Conservation (phyloP, 441 rosid species). For the Mallotus japonicus region DNA sequence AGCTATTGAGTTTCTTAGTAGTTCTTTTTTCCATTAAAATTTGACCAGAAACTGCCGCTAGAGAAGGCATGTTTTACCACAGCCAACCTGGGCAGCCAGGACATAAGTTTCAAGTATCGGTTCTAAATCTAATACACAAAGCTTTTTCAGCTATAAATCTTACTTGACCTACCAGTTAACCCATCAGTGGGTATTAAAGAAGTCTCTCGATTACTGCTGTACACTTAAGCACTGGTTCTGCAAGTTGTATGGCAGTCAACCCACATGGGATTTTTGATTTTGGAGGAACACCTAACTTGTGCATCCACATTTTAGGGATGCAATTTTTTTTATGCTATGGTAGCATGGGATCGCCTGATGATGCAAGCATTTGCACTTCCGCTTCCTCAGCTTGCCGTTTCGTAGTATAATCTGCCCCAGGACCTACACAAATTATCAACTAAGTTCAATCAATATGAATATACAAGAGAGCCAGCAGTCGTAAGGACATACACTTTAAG, state of each 20-base stretch:
- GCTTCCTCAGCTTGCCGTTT: slow-evolving; percentile 47
- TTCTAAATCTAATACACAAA: slow-evolving; percentile 55
- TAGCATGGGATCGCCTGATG: slow-evolving; percentile 54
- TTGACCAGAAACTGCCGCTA: slow-evolving; percentile 84
- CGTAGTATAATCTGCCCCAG: slow-evolving; percentile 39
- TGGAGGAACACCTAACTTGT: slow-evolving; percentile 22
- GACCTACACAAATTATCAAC: slow-evolving; percentile 44
- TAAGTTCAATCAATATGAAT: slow-evolving; percentile 9
- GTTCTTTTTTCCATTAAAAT: slow-evolving; percentile 27
- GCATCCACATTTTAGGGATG: slow-evolving; percentile 11
- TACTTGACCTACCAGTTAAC: slow-evolving; percentile 33
- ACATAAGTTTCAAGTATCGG: slow-evolving; percentile 35
- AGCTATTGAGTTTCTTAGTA: slow-evolving; percentile 27
- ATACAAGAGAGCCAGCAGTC: background rate
- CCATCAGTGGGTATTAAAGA: slow-evolving; percentile 22
- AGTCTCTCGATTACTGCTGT: slow-evolving; percentile 41
- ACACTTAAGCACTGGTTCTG: slow-evolving; percentile 36
- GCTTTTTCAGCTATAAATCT: slow-evolving; percentile 38
- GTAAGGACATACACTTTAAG: slow-evolving; percentile 4
- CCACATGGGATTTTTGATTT: slow-evolving; percentile 19
- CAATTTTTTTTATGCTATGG: slow-evolving; percentile 16
- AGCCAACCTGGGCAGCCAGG: slow-evolving; percentile 99
- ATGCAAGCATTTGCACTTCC: slow-evolving; percentile 58
- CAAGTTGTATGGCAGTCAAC: slow-evolving; percentile 32
- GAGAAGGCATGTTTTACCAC: slow-evolving; percentile 78